Evolutionary conservation across 345 rosid species (phyloP).

Genomic region (Eucalyptus pumila): DNA sequence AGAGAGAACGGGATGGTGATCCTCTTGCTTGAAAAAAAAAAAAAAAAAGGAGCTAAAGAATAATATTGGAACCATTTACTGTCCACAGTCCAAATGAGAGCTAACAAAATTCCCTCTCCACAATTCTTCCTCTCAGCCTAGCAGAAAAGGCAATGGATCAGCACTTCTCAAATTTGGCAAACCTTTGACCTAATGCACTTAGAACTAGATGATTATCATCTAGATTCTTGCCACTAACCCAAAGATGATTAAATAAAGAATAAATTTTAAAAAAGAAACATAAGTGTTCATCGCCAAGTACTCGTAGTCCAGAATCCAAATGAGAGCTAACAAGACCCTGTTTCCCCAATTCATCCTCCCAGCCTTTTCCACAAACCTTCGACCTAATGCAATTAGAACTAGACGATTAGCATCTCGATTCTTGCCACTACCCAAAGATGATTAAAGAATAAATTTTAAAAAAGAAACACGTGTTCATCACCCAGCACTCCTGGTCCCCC

Average conservation of each 20-base stretch:
- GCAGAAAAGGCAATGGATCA: neutral
- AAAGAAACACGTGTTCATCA: neutral
- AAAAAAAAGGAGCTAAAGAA: too few species aligned
- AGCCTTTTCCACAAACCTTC: neutral
- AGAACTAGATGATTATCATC: neutral
- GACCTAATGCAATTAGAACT: neutral
- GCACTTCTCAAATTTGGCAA: neutral
- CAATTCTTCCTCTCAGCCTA: neutral
- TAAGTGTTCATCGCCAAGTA: neutral
- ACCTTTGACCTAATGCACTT: neutral
- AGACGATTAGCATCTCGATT: neutral
- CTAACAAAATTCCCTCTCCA: neutral
- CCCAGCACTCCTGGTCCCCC: neutral
- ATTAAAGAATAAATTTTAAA: neutral
- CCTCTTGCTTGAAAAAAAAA: neutral
- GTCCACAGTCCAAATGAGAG: neutral
- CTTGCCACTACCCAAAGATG: neutral
- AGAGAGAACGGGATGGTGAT: neutral
- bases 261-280: neutral
- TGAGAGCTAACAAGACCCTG: neutral
- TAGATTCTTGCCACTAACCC: neutral
- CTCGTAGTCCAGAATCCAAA: neutral
- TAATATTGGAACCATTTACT: too few species aligned
- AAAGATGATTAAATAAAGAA: neutral
- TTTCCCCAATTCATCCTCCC: neutral